Evolutionary conservation across 2,329 filamentous ascomycete species (phyloP).

Genomic region (Ceratocystis destructans): DNA sequence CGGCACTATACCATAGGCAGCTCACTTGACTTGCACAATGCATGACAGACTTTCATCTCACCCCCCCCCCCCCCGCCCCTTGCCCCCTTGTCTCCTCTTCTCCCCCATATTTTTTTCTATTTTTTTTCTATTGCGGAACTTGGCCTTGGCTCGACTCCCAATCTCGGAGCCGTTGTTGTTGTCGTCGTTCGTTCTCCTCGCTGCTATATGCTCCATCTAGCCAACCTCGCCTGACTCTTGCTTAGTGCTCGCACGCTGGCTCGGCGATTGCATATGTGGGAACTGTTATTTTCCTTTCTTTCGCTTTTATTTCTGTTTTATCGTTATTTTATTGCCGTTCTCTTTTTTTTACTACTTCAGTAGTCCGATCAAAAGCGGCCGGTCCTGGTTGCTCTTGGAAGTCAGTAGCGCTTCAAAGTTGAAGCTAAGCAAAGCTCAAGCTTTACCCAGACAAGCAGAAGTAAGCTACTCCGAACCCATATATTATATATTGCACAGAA

Average conservation of each 20-base stretch:
- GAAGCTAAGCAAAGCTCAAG: conserved; percentile 1
- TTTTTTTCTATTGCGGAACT: too few relatives aligned
- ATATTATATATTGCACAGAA: neutral
- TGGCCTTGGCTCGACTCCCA: neutral
- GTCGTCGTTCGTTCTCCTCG: neutral
- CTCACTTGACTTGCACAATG: too few relatives aligned
- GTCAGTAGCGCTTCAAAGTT: neutral
- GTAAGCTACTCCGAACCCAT: neutral
- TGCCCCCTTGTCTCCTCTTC: neutral
- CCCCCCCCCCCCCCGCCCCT: neutral
- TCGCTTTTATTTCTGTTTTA: neutral
- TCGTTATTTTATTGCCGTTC: conserved; percentile 28
- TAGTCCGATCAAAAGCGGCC: too few relatives aligned
- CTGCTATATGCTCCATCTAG: neutral
- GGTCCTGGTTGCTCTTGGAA: conserved; percentile 28
- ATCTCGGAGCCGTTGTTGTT: conserved; percentile 1
- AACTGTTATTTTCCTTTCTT: neutral
- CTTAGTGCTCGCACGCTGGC: conserved; percentile 5
- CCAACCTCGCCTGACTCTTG: conserved; percentile 29
- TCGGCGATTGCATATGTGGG: neutral
- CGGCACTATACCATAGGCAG: too few relatives aligned
- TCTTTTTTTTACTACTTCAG: neutral
- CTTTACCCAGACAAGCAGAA: neutral
- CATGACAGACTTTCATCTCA: neutral
- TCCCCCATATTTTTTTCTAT: neutral